Evolutionary conservation across 805 yeast species (phyloP), one percentile per base, ranked within the genome.

Genomic region (Saccharomyces eubayanus): DNA sequence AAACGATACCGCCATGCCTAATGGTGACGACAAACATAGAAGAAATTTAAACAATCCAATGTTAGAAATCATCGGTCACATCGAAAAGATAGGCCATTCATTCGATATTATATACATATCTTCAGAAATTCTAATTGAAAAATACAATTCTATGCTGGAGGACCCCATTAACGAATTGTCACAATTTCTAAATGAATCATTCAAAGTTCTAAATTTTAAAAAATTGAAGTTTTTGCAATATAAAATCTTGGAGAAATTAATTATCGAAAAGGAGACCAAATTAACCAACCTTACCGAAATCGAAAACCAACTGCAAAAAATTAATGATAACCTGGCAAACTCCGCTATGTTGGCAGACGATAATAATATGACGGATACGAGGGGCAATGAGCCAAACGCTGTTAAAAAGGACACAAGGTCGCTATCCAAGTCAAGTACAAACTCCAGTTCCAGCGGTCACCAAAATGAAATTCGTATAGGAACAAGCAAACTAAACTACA

Each of bases 61-160:
- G 43, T 8, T 36, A 21, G 54, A 74, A 48, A 76, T 75, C 63
- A 66, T 81, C 57, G 65, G 82, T n/a, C 72, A 57, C 73, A 82
- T 60, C 65, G 98, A 94, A 65, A 82, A 83, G 57, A 80, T 89
- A 29, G 97, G 98, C 1, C 90, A 87, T 63, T 85, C 90, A 1
- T 83, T 88, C 57, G 98, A 94, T 67, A 79, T 84, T 43, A 81
- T 79, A 41, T 83, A 79, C 56, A 78, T 83, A 20, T 79, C 82
- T 21, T 66, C 76, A 8, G 79, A 76, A 54, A 73, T 74, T 28
- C 58, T 76, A 46, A 68, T 70, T 2, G 74, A 74, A 40, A 78
- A 78, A 40, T 57, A 75, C 14, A 58, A 68, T 46, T 68, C 70
- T 6, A 55, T 67, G 1, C 55, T 74, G 14, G 74, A 72, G 55